A percentile compares a stretch with the other conserved stretches of the same genome.
phyloP scores from a whole-genome alignment of 2,329 filamentous ascomycete species.

The Fusarium sulawesiense region DNA sequence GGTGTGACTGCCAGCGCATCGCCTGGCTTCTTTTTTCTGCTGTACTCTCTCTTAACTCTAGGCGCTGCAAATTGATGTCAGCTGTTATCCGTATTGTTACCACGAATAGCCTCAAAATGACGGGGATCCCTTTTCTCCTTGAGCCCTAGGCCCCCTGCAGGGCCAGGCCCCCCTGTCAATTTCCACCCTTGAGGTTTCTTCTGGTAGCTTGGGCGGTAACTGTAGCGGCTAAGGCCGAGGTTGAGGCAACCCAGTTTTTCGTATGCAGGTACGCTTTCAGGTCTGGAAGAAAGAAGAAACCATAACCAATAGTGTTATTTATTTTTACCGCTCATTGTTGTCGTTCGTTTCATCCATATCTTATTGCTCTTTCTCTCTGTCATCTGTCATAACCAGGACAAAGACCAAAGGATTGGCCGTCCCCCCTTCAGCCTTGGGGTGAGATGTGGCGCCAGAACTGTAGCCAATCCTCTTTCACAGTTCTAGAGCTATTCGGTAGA shows the following conservation, averaged over 20 bases:
- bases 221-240: constrained; percentile 8
- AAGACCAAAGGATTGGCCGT: not conserved
- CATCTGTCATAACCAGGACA: not conserved
- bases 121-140: not conserved
- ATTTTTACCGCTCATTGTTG: constrained; percentile 1
- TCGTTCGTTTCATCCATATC: constrained; percentile 21
- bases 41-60: constrained; percentile 1
- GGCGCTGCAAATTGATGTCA: not conserved
- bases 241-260: constrained; percentile 7
- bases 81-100: not conserved
- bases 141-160: not conserved
- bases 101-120: not conserved
- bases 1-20: constrained; percentile 35
- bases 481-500: constrained; percentile 11
- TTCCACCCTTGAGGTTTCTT: not conserved
- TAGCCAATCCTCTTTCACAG: constrained; percentile 41
- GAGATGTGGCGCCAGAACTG: constrained; percentile 25
- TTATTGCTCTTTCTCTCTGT: not conserved
- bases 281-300: not conserved
- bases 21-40: constrained; percentile 11
- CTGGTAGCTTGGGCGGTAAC: constrained; percentile 18
- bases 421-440: not conserved
- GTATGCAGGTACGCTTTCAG: constrained; percentile 30
- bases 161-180: constrained; percentile 6
- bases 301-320: not conserved